Evolutionary conservation across 225 moss, liverwort and hornwort genomes (phyloP).

Genomic region (Anthoceros angustus): DNA sequence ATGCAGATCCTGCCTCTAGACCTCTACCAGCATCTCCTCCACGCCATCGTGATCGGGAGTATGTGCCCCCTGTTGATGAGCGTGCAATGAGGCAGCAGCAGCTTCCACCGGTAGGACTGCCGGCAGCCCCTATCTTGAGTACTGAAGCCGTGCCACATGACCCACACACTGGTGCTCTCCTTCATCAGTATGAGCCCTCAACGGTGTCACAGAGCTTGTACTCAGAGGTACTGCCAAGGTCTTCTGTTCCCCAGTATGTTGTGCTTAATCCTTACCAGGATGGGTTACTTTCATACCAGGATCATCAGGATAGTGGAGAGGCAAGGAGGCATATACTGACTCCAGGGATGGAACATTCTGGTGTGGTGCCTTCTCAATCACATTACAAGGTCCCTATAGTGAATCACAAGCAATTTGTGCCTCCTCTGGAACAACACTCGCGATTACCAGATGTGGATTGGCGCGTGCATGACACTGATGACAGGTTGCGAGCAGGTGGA

Average conservation of each 20-base stretch:
- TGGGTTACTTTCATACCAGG: constrained; percentile 18
- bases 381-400: constrained; percentile 33
- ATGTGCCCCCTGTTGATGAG: constrained; percentile 44
- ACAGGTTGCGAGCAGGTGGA: constrained; percentile 25
- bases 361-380: constrained; percentile 19
- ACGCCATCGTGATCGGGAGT: constrained; percentile 46
- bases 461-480: constrained; percentile 29
- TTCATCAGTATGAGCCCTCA: constrained; percentile 41
- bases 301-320: constrained; percentile 35
- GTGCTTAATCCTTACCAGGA: constrained; percentile 85
- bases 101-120: constrained; percentile 16
- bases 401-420: constrained; percentile 31
- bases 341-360: constrained; percentile 25
- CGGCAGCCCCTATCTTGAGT: constrained; percentile 7
- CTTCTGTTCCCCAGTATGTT: constrained; percentile 40
- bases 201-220: constrained; percentile 22
- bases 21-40: constrained; percentile 63
- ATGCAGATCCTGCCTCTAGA: constrained; percentile 39
- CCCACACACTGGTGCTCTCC: constrained; percentile 16
- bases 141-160: constrained; percentile 42
- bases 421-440: constrained; percentile 27
- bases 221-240: constrained; percentile 33
- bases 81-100: constrained; percentile 32
- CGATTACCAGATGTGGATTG: constrained; percentile 41
- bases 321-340: constrained; percentile 19